Evolutionary conservation across 768 basidiomycete genomes (phyloP), one percentile per base, ranked within the genome.

Genomic region (Amanita rubescens): DNA sequence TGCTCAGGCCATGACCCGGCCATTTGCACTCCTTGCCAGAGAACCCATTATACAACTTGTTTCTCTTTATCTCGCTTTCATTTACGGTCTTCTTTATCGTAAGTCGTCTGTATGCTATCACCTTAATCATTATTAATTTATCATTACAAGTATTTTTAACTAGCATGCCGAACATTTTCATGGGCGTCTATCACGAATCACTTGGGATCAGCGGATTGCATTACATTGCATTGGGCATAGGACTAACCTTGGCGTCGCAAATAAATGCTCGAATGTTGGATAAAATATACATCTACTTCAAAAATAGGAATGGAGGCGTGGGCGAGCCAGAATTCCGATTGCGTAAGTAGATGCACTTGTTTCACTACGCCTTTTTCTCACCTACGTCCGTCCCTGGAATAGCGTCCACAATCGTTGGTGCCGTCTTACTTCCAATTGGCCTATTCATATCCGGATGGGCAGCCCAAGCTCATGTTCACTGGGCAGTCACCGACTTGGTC

Each of bases 41-140:
- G 87, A 90, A 61, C 78, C 82, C 0, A 86, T 90, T 58, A 70
- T 87, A 17, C 85, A 87, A 59, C 63, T 87, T 2, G 67, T 90
- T 9, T 81, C 82, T 0, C 3, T 81, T 0, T 90, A 87, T 56
- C 79, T 86, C 76, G 81, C 84, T 0, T 81, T 86, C 57, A 62
- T 85, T 12, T 91, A 85, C 53, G 88, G 84, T 4, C 60, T 73
- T 0, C 66, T 82, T 35, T 86, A 84, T 54, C 57, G 82, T 81
- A 59, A 47, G 80, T 66, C 38, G 19, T 37, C 41, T 15, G 11
- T 49, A n/a, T 14, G 17, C n/a, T 32, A 10, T n/a, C n/a, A n/a
- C 44, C 24, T 12, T 30, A 30, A 19, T 27, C 48, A 14, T 44
- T n/a, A 51, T 24, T 17, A 30, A 51, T 43, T 27, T 34, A 20